Evolutionary conservation across 2,329 filamentous ascomycete species (phyloP).

Genomic region (Cladosporium sphaerospermum): DNA sequence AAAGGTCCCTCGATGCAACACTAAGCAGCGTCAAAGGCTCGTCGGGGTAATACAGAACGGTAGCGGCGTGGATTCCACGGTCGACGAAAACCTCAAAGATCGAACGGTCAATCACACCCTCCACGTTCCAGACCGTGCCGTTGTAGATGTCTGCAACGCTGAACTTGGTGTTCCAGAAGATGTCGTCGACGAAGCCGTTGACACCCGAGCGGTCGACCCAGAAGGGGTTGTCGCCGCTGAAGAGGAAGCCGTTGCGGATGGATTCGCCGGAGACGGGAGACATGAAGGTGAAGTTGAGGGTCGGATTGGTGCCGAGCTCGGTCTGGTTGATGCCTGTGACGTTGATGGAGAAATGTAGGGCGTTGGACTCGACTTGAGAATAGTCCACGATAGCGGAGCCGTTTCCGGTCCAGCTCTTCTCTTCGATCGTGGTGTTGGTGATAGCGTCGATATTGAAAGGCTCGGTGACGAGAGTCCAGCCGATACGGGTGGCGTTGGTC

Average conservation of each 20-base stretch:
- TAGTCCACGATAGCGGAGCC: constrained; percentile 45
- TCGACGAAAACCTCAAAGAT: constrained; percentile 52
- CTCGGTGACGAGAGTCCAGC: constrained; percentile 45
- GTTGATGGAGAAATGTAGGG: constrained; percentile 49
- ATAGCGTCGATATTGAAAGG: constrained; percentile 45
- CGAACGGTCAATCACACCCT: constrained; percentile 47
- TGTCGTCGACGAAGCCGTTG: constrained; percentile 41
- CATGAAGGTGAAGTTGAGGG: constrained; percentile 46
- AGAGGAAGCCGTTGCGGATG: constrained; percentile 43
- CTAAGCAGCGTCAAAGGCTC: constrained; percentile 34
- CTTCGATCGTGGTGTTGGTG: constrained; percentile 37
- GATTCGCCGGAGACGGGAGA: constrained; percentile 43
- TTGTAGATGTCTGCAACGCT: constrained; percentile 23
- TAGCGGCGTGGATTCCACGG: constrained; percentile 43
- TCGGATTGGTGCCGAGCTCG: constrained; percentile 18
- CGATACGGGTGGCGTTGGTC: constrained; percentile 43
- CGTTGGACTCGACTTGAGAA: constrained; percentile 41
- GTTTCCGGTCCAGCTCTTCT: constrained; percentile 40
- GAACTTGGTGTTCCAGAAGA: constrained; percentile 51
- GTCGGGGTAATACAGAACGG: constrained; percentile 45
- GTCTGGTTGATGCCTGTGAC: constrained; percentile 36
- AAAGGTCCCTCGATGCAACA: constrained; percentile 29
- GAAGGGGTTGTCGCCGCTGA: constrained; percentile 37
- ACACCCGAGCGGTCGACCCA: constrained; percentile 45
- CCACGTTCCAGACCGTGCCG: constrained; percentile 33